Evolutionary conservation across 202 grass and related monocot species (phyloP).

Genomic region (Setaria viridis): DNA sequence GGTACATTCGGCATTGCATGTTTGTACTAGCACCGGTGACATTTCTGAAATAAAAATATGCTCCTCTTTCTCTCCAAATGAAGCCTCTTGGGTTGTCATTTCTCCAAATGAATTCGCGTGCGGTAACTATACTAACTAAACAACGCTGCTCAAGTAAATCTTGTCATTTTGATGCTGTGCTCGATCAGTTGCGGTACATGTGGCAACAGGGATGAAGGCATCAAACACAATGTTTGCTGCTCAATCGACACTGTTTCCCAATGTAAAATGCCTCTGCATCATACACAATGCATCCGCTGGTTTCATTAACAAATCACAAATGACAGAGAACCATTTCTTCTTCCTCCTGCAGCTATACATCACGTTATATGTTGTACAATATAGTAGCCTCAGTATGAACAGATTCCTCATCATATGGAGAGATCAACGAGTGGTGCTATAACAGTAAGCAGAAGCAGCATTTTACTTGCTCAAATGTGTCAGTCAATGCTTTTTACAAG

Average conservation of each 20-base stretch:
- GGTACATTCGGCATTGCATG: background rate
- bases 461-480: conserved; percentile 40
- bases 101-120: background rate
- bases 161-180: no score
- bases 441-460: background rate
- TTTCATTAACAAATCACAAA: no score
- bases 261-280: no score
- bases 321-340: no score
- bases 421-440: background rate
- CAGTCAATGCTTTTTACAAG: conserved; percentile 46
- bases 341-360: no score
- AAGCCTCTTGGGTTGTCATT: background rate
- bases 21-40: background rate
- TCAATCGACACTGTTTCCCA: no score
- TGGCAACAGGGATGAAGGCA: background rate
- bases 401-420: background rate
- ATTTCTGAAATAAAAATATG: no score
- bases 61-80: background rate
- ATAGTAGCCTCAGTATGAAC: background rate
- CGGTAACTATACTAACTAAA: no score
- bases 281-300: no score
- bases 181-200: background rate
- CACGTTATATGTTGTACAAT: no score
- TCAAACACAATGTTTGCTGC: background rate
- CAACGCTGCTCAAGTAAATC: no score